Evolutionary conservation across 768 basidiomycete species (phyloP), one percentile per base, ranked within the genome.

Genomic region (Leccinum subtestaceum): DNA sequence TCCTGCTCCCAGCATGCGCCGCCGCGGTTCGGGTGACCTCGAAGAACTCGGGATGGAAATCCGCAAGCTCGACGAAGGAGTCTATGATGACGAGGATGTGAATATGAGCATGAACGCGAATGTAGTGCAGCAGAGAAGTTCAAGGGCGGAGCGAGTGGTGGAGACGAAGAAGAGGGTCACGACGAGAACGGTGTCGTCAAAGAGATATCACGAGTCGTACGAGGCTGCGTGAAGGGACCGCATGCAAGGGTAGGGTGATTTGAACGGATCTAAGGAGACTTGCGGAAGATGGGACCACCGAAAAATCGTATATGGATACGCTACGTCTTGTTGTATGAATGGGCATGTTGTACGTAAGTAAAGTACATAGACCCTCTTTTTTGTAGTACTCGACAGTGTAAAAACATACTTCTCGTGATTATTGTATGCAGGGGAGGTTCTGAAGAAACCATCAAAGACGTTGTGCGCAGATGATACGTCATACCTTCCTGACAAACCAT

Each of bases 41-140:
- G 81, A 81, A 47, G 71, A 67, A 9, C 72, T 81, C 61, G 77
- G 81, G 29, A 87, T 86, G 85, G 88, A 91, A 67, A 86, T 91
- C 57, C 82, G 81, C 72, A 78, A 36, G 56, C 69, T 89, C 60
- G 81, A 84, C 56, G 87, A 87, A 55, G 85, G 85, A 46, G 77
- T 76, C 5, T 78, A 72, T 43, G 82, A 80, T 10, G 80, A 77
- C 8, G 56, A 43, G 23, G n/a, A n/a, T 3, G 31, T 36, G 13
- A 36, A 21, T 21, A 25, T 32, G 23, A 57, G 53, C 17, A 12
- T 27, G 52, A n/a, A 38, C 5, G 5, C 19, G 55, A 36, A 27
- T 10, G 1, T 13, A 45, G 29, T 32, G 17, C 56, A 50, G 15
- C 52, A 55, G 15, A 47, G 56, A 36, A 29, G 29, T 29, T 29